phyloP scores from a whole-genome alignment of 1,139 yeast genomes.

The Yamadazyma blattariae region DNA sequence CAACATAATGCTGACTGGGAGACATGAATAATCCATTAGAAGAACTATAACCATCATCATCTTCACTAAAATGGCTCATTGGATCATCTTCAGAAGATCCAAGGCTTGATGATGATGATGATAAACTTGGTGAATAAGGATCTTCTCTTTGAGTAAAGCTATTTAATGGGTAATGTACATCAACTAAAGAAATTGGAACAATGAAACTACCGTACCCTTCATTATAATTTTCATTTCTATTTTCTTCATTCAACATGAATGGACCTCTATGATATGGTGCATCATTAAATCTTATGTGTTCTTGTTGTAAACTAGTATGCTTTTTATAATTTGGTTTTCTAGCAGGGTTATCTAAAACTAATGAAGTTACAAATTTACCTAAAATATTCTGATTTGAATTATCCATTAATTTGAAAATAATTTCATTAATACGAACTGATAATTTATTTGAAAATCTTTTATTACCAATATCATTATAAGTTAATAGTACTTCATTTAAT shows the following conservation, averaged over 20 bases:
- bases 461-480: slow-evolving; percentile 69
- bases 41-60: neutral
- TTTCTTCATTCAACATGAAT: slow-evolving; percentile 56
- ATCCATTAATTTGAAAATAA: slow-evolving; percentile 31
- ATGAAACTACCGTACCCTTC: slow-evolving; percentile 50
- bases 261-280: slow-evolving; percentile 81
- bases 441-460: slow-evolving; percentile 57
- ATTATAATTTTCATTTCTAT: slow-evolving; percentile 44
- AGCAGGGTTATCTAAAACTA: slow-evolving; percentile 58
- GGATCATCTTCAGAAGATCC: neutral
- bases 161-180: slow-evolving; percentile 60
- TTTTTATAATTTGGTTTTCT: slow-evolving; percentile 50
- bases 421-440: slow-evolving; percentile 48
- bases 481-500: slow-evolving; percentile 40
- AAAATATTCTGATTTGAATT: slow-evolving; percentile 21
- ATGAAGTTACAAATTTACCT: slow-evolving; percentile 46
- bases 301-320: slow-evolving; percentile 54
- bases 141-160: slow-evolving; percentile 6
- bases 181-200: slow-evolving; percentile 65
- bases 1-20: slow-evolving; percentile 39
- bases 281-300: slow-evolving; percentile 68
- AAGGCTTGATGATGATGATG: neutral
- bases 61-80: neutral
- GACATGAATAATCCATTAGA: slow-evolving; percentile 10
- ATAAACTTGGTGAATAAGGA: slow-evolving; percentile 1